Evolutionary conservation across 768 basidiomycete genomes (phyloP).

Genomic region (Leccinum variicolor): DNA sequence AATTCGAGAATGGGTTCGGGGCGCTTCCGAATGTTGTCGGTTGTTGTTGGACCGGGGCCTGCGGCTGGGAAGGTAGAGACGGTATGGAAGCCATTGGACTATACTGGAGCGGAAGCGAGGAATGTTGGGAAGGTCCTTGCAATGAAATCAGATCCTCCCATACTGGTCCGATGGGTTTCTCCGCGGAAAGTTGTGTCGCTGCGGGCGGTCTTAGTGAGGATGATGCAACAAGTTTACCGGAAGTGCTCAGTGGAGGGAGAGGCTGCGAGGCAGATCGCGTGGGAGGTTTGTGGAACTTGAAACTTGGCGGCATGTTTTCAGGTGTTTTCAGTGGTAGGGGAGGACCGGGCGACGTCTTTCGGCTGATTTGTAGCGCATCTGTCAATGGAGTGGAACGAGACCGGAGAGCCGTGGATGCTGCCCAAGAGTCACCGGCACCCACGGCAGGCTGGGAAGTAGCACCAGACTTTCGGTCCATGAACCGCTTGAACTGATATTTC

Average conservation of each 20-base stretch:
- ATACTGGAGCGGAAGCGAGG: constrained; percentile 49
- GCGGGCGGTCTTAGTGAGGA: constrained; percentile 5
- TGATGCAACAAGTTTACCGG: constrained; percentile 14
- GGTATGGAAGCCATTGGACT: neutral
- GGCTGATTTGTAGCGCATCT: constrained; percentile 9
- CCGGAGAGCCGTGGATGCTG: constrained; percentile 26
- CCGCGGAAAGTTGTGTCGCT: constrained; percentile 10
- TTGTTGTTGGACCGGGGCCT: constrained; percentile 9
- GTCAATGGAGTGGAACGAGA: constrained; percentile 16
- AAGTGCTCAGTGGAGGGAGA: constrained; percentile 9
- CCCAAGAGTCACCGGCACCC: constrained; percentile 39
- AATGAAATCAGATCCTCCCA: constrained; percentile 58
- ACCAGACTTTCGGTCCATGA: constrained; percentile 46
- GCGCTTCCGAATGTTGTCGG: neutral
- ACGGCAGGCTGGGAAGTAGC: constrained; percentile 35
- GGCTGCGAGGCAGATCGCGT: constrained; percentile 37
- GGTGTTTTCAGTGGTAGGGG: constrained; percentile 26
- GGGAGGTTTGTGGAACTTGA: constrained; percentile 19
- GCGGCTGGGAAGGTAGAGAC: constrained; percentile 16
- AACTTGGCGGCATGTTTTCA: constrained; percentile 22
- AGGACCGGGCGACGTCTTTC: constrained; percentile 22
- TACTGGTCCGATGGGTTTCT: constrained; percentile 35
- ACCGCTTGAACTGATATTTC: constrained; percentile 78
- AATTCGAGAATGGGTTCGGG: constrained; percentile 21
- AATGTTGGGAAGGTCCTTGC: constrained; percentile 35